These are phyloP conservation scores for Tylopilus sp. DNA, from an alignment of 1,284 basidiomycete genomes.

Conservation along the genomic window DNA sequence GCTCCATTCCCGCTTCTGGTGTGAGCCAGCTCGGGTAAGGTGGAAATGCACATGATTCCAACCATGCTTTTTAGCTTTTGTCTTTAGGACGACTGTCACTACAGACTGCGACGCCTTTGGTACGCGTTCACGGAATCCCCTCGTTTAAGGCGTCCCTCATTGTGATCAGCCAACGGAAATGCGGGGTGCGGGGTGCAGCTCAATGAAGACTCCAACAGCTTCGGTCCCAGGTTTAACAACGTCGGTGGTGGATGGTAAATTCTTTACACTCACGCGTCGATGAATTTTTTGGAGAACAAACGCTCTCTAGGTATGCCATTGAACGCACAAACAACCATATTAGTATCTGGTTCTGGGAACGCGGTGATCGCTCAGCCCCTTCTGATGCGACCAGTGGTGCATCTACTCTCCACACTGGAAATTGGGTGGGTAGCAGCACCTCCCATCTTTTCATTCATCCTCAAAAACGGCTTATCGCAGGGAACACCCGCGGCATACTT, in stretches of 20 bases:
- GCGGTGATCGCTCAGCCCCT: slow-evolving; percentile 31
- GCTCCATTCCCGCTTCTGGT: slow-evolving; percentile 25
- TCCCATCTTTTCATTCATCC: neutral
- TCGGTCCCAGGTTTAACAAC: slow-evolving; percentile 42
- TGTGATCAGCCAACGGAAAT: slow-evolving; percentile 36
- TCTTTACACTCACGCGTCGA: neutral
- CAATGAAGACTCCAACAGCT: slow-evolving; percentile 35
- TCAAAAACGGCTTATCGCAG: slow-evolving; percentile 30
- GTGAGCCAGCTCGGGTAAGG: slow-evolving; percentile 24
- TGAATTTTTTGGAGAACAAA: neutral
- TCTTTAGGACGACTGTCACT: slow-evolving; percentile 12
- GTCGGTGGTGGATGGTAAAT: slow-evolving; percentile 40
- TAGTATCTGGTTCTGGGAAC: slow-evolving; percentile 42
- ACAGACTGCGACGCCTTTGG: slow-evolving; percentile 38
- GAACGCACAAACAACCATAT: slow-evolving; percentile 37
- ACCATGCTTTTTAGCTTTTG: slow-evolving; percentile 6
- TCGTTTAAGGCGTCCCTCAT: slow-evolving; percentile 1
- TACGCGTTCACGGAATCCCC: slow-evolving; percentile 1
- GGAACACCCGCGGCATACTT: slow-evolving; percentile 39
- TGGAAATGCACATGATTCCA: neutral
- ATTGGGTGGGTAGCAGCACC: slow-evolving; percentile 31
- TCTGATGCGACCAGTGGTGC: slow-evolving; percentile 28
- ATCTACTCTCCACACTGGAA: slow-evolving; percentile 26
- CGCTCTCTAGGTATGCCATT: slow-evolving; percentile 35
- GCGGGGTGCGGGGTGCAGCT: slow-evolving; percentile 45